phyloP scores from a whole-genome alignment of 495 filamentous ascomycete genomes.

The Hypoxylon perforatum region DNA sequence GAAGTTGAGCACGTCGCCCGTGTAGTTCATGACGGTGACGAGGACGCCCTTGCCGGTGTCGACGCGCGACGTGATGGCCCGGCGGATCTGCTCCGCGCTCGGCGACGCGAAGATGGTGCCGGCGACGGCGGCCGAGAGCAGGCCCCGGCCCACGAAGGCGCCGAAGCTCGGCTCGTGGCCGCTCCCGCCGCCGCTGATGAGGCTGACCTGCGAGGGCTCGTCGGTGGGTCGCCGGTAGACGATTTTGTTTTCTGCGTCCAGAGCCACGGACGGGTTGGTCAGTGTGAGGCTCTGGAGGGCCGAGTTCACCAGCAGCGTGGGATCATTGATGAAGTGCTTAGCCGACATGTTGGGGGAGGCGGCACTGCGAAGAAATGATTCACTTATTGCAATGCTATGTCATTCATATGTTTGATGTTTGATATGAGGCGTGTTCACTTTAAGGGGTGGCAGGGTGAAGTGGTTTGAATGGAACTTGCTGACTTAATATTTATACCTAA shows the following conservation, averaged over 20 bases:
- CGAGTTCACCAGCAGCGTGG: constrained; percentile 79
- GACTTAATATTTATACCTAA: too few relatives aligned
- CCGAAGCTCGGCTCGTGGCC: constrained; percentile 95
- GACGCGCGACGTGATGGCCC: constrained; percentile 77
- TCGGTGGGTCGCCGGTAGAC: constrained; percentile 76
- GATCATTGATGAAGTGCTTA: constrained; percentile 95
- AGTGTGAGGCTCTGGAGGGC: constrained; percentile 81
- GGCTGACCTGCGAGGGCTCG: constrained; percentile 69
- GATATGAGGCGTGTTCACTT: too few relatives aligned
- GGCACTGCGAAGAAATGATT: constrained; percentile 13
- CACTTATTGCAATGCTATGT: constrained; percentile 9
- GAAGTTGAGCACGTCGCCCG: constrained; percentile 92
- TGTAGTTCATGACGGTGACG: constrained; percentile 75
- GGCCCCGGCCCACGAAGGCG: constrained; percentile 71
- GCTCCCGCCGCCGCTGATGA: constrained; percentile 90
- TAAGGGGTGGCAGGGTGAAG: too few relatives aligned
- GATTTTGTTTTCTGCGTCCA: constrained; percentile 86
- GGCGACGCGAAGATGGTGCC: constrained; percentile 95
- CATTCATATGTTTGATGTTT: constrained; percentile 4
- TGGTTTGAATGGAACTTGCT: too few relatives aligned
- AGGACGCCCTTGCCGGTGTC: constrained; percentile 78
- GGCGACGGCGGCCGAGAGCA: constrained; percentile 87
- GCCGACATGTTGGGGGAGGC: constrained; percentile 61
- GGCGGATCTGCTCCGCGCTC: constrained; percentile 84
- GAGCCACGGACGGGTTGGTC: constrained; percentile 85